Conservation (phyloP, 306 rosid species). For the Boehmeria nivea region DNA sequence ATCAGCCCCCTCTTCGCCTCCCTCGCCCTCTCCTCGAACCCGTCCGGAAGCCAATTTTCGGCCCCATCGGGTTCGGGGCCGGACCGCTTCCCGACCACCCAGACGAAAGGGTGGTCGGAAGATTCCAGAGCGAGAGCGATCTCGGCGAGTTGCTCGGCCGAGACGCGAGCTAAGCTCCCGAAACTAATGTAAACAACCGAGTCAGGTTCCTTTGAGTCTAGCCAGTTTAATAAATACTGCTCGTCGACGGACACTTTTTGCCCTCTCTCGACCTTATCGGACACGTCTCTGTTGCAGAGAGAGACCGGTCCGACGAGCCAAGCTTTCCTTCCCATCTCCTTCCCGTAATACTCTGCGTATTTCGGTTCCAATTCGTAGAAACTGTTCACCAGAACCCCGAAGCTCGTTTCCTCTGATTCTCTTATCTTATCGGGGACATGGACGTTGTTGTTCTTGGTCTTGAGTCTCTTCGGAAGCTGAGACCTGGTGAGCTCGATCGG, state of each 20-base stretch:
- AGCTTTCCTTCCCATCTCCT: constrained; percentile 26
- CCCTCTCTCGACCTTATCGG: constrained; percentile 47
- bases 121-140: constrained; percentile 58
- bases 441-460: constrained; percentile 17
- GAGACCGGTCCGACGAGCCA: constrained; percentile 66
- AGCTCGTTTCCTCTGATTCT: no score
- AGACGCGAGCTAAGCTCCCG: constrained; percentile 40
- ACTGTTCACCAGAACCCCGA: constrained; percentile 47
- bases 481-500: constrained; percentile 43
- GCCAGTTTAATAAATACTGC: no score
- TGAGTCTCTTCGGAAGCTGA: constrained; percentile 33
- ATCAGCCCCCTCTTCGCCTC: constrained; percentile 27
- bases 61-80: neutral
- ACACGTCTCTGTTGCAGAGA: constrained; percentile 39
- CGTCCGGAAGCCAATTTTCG: constrained; percentile 15
- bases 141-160: constrained; percentile 22
- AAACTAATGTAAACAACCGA: constrained; percentile 57
- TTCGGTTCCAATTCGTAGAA: constrained; percentile 47
- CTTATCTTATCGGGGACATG: neutral
- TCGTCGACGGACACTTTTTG: constrained; percentile 37
- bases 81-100: no score
- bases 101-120: constrained; percentile 42
- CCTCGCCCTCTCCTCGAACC: no score
- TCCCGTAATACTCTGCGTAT: constrained; percentile 35
- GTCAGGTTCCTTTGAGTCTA: constrained; percentile 40